Evolutionary conservation across 1,284 basidiomycete species (phyloP), one percentile per base, ranked within the genome.

Genomic region (Amylostereum areolatum): DNA sequence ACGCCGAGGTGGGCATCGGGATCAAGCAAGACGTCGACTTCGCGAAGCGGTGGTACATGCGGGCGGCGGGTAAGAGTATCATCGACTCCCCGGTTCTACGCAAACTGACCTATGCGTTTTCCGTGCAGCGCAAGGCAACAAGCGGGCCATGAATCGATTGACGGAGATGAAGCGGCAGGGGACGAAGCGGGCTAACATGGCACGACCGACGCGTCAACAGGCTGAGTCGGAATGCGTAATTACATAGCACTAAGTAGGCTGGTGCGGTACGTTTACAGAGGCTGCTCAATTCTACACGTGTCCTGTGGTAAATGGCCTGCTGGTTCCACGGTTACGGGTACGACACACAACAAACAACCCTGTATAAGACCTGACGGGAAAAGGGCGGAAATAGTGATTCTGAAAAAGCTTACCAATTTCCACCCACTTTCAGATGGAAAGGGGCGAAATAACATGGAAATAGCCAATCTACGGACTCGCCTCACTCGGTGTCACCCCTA

Each of bases 11-110:
- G 27, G 97, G 96, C 4, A 99, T 99, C 59, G 97, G 97, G 27
- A 89, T 97, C 61, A 94, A 94, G 70, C 89, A 92, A 60, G 95
- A 99, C 62, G 67, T 94, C 41, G 97, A 98, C 55, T 89, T 96
- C 65, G 94, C 97, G 18, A 98, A 97, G 70, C 78, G 91, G 59
- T 99, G 96, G 95, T 99, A 99, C 68, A 96, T 97, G 91, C 83
- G 97, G 40, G 92, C 94, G 43, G 92, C 94, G 55, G 92, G 92
- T 96, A 59, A 53, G 88, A 78, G 34, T 37, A 49, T 40, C 54
- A 31, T 53, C 24, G 9, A 43, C 54, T 30, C 33, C 48, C 43
- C 33, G 10, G 1, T 12, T 5, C 27, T 6, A 46, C 37, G 29
- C 12, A 6, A 35, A 12, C 43, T 5, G 27, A 47, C n/a, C 24